These are phyloP conservation scores for Cornus kousa DNA, from an alignment of 148 eudicot genomes.

Conservation along the genomic window DNA sequence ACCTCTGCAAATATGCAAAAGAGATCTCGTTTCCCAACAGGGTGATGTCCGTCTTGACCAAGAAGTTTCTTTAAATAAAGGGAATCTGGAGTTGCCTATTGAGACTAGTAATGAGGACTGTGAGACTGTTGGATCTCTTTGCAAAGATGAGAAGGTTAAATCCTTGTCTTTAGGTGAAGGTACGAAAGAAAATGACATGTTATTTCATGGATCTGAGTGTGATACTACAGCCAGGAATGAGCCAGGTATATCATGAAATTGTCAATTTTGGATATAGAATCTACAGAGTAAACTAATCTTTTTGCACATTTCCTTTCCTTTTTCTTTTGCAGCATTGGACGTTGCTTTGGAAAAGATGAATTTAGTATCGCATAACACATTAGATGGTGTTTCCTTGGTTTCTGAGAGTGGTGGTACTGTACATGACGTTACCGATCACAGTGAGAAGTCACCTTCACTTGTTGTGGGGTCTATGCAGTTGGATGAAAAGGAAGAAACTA, in stretches of 20 bases:
- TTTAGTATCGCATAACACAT: slow-evolving; percentile 9
- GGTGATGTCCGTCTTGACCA: slow-evolving; percentile 19
- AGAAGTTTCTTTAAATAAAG: slow-evolving; percentile 26
- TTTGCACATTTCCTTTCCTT: background rate
- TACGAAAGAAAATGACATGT: slow-evolving; percentile 16
- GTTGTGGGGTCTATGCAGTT: slow-evolving; percentile 7
- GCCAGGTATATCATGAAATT: slow-evolving; percentile 35
- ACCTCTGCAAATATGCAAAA: slow-evolving; percentile 18
- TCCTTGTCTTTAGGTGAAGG: slow-evolving; percentile 23
- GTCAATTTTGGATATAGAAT: slow-evolving; percentile 3
- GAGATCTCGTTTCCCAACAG: slow-evolving; percentile 14
- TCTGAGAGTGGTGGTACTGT: slow-evolving; percentile 14
- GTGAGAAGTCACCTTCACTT: slow-evolving; percentile 13
- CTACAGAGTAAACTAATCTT: background rate
- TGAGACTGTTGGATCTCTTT: slow-evolving; percentile 18
- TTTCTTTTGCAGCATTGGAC: slow-evolving; percentile 12
- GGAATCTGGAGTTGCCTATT: slow-evolving; percentile 12
- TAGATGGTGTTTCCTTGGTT: slow-evolving; percentile 18
- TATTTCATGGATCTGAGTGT: slow-evolving; percentile 26
- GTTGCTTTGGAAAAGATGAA: slow-evolving; percentile 7
- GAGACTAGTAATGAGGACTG: slow-evolving; percentile 22
- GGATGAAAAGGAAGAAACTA: slow-evolving; percentile 22
- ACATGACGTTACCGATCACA: slow-evolving; percentile 9
- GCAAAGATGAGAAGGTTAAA: slow-evolving; percentile 18
- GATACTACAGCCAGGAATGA: slow-evolving; percentile 17